Conservation (phyloP, 768 basidiomycete genomes). For the button mushroom (Agaricus bisporus) region DNA sequence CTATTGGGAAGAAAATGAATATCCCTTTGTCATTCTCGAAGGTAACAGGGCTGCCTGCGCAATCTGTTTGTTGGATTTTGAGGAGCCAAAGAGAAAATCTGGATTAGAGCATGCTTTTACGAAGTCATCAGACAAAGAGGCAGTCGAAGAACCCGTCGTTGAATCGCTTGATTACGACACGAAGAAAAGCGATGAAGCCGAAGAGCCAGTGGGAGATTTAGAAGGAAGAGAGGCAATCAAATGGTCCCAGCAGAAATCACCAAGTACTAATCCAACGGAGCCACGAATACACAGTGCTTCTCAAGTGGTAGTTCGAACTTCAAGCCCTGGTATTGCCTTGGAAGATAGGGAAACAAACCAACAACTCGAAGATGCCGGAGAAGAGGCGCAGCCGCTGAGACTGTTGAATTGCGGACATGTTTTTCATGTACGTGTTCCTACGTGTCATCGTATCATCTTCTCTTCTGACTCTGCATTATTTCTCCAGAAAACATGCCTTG, state of each 20-base stretch:
- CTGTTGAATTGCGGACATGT: slow-evolving; percentile 79
- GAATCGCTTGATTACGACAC: background rate
- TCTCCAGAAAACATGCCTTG: slow-evolving; percentile 75
- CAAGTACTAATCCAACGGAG: too few species aligned
- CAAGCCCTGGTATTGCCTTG: slow-evolving; percentile 1
- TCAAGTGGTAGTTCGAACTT: too few species aligned
- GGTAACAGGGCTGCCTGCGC: slow-evolving; percentile 81
- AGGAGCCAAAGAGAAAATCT: slow-evolving; percentile 48
- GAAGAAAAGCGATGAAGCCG: background rate
- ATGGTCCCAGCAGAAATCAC: too few species aligned
- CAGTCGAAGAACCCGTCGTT: background rate
- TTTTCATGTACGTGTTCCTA: slow-evolving; percentile 65
- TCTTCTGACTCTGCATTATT: background rate
- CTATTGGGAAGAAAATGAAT: slow-evolving; percentile 69
- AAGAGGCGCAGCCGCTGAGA: slow-evolving; percentile 71
- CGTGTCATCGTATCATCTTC: background rate
- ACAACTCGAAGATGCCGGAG: slow-evolving; percentile 60
- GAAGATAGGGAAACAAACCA: slow-evolving; percentile 24
- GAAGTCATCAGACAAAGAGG: background rate
- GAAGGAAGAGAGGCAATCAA: background rate
- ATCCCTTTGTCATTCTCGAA: slow-evolving; percentile 78
- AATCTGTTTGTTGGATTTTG: slow-evolving; percentile 82
- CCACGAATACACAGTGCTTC: too few species aligned
- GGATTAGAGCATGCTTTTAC: background rate
- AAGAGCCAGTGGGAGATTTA: background rate